phyloP scores from a whole-genome alignment of 306 rosid species.

The Quercus berberidifolia region DNA sequence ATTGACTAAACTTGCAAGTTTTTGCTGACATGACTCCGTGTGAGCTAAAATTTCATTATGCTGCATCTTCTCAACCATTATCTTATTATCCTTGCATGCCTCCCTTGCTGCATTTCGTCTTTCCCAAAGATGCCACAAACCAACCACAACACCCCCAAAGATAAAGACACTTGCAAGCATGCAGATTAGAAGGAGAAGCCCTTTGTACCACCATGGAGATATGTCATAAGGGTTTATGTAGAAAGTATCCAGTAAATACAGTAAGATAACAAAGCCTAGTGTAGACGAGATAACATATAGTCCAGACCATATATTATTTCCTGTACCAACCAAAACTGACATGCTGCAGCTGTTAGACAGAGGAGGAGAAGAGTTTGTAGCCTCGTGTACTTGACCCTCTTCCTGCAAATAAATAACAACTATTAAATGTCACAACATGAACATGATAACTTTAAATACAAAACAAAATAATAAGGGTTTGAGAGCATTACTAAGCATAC shows the following conservation, averaged over 20 bases:
- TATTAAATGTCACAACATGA: slow-evolving; percentile 16
- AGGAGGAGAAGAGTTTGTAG: slow-evolving; percentile 37
- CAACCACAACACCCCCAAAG: slow-evolving; percentile 76
- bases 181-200: slow-evolving; percentile 55
- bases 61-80: not conserved
- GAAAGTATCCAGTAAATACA: slow-evolving; percentile 44
- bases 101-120: slow-evolving; percentile 26
- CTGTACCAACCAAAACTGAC: slow-evolving; percentile 84
- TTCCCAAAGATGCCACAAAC: slow-evolving; percentile 77
- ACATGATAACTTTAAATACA: not conserved
- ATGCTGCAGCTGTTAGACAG: slow-evolving; percentile 38
- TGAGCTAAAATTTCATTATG: slow-evolving; percentile 19
- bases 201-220: slow-evolving; percentile 76
- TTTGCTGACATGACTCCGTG: slow-evolving; percentile 24
- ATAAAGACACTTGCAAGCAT: slow-evolving; percentile 65
- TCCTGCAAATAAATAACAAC: slow-evolving; percentile 42
- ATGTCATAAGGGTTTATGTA: slow-evolving; percentile 61
- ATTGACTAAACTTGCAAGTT: slow-evolving; percentile 25
- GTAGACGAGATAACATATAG: slow-evolving; percentile 67
- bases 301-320: slow-evolving; percentile 77
- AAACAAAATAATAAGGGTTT: not conserved
- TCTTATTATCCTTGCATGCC: slow-evolving; percentile 8
- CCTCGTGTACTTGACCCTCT: slow-evolving; percentile 51
- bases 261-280: slow-evolving; percentile 51
- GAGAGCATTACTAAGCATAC: slow-evolving; percentile 36